Evolutionary conservation across 2,329 filamentous ascomycete species (phyloP).

Genomic region (Hortaea werneckii): DNA sequence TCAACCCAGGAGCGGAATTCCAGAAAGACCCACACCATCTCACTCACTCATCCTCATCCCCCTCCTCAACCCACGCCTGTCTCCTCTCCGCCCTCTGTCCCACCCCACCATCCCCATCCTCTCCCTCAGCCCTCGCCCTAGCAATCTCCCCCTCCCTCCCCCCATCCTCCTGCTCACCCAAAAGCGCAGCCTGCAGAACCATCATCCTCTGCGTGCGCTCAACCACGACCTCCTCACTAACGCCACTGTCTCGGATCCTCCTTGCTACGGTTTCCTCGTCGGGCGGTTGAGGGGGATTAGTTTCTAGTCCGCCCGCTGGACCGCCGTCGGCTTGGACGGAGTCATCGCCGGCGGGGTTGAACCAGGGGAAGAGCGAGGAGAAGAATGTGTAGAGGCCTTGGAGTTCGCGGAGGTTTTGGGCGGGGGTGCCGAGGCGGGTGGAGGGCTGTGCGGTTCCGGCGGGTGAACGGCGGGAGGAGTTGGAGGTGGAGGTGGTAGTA

Average conservation of each 20-base stretch:
- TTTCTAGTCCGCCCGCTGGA: conserved; percentile 1
- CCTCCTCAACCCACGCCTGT: too few species aligned
- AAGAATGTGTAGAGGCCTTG: conserved; percentile 21
- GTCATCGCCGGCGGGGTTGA: conserved; percentile 7
- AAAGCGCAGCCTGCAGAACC: conserved; percentile 7
- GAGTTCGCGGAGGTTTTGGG: conserved; percentile 17
- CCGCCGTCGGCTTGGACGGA: conserved; percentile 1
- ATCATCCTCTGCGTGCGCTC: conserved; percentile 18
- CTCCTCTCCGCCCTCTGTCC: too few species aligned
- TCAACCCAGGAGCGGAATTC: too few species aligned
- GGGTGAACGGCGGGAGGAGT: background rate
- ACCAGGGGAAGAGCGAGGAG: conserved; percentile 21
- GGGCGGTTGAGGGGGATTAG: conserved; percentile 1
- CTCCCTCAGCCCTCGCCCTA: background rate
- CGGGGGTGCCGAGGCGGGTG: conserved; percentile 3
- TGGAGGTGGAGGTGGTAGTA: conserved; percentile 3
- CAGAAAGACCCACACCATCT: too few species aligned
- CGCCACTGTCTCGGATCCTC: conserved; percentile 17
- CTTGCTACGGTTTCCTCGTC: conserved; percentile 18
- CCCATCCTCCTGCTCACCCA: background rate
- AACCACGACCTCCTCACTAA: conserved; percentile 14
- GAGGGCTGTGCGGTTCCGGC: background rate
- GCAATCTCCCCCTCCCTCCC: background rate
- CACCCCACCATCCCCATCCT: too few species aligned
- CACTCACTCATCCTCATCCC: too few species aligned